Conservation (phyloP, 1,284 basidiomycete species). For the Rhodotorula sp. region DNA sequence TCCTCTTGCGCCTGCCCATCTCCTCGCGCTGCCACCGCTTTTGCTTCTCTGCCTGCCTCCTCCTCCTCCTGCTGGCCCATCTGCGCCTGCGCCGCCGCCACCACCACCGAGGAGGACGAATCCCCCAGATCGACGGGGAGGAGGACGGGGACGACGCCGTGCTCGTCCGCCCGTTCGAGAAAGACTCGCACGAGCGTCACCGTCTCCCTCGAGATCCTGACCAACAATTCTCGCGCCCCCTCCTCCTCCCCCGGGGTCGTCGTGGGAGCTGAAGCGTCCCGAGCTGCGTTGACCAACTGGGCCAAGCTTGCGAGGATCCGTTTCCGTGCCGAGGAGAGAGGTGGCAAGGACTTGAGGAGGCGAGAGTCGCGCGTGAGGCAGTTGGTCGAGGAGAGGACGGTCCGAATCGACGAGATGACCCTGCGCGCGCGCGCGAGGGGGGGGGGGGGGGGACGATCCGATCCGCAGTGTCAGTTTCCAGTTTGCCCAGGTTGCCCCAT, state of each 20-base stretch:
- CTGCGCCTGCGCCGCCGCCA: too few species aligned
- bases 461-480: background rate
- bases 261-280: constrained; percentile 61
- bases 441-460: background rate
- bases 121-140: constrained; percentile 7
- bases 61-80: too few species aligned
- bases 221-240: constrained; percentile 50
- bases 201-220: constrained; percentile 52
- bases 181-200: constrained; percentile 54
- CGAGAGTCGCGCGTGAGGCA: constrained; percentile 80
- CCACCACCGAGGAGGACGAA: background rate
- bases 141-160: constrained; percentile 2
- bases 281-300: constrained; percentile 77
- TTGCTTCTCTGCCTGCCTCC: too few species aligned
- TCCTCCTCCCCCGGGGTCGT: constrained; percentile 11
- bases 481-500: too few species aligned
- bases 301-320: constrained; percentile 78
- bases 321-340: constrained; percentile 73
- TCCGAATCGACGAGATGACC: constrained; percentile 91
- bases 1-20: too few species aligned
- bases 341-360: constrained; percentile 64
- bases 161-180: constrained; percentile 59
- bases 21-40: too few species aligned
- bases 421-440: too few species aligned
- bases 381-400: constrained; percentile 76